Base-by-base conservation (phyloP, 2,329 filamentous ascomycete genomes). In the Penicillium occitanis region DNA sequence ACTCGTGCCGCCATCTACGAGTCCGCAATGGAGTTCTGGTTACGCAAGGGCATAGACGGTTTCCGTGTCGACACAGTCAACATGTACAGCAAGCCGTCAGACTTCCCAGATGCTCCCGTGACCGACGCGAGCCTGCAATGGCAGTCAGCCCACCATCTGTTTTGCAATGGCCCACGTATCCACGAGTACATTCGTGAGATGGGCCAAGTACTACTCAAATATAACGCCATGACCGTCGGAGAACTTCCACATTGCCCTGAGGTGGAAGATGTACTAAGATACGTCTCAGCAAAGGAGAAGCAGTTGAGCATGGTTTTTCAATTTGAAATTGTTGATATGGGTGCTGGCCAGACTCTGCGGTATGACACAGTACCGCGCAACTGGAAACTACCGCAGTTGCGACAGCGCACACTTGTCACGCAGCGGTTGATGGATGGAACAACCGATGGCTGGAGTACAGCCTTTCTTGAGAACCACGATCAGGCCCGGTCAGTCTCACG, bases 51-150 rank as follows among this genome's bases (percentile, higher is more conserved):
- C 5, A 87, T 91, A 0, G 85, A 88, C 53, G 88, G 88, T 6
- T 91, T 90, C 77, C 83, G 88, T 22, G 85, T 91, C 76, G 90
- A 92, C 71, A 88, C 89, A 0, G 89, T 91, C 75, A 91, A 91
- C 75, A 85, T 90, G 78, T 90, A 90, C 73, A 89, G 86, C 73
- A 91, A 91, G 72, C 83, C 82, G 0, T 82, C 83, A 2, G 79
- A 78, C 0, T 85, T 88, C 64, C 84, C 83, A 0, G 79, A 82
- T 48, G 79, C 75, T 5, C 82, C 37, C 65, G 77, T 76, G 59
- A 73, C 68, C 11, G 69, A 76, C 53, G 68, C 71, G 4, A 67
- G 66, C 17, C 70, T 67, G 7, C 67, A 64, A 1, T 76, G 73
- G 73, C 77, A 78, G 60, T 74, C 73, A 72, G 77, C 72, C 7